Conservation (phyloP, 2,329 filamentous ascomycete genomes). For the Cytospora chrysosperma region DNA sequence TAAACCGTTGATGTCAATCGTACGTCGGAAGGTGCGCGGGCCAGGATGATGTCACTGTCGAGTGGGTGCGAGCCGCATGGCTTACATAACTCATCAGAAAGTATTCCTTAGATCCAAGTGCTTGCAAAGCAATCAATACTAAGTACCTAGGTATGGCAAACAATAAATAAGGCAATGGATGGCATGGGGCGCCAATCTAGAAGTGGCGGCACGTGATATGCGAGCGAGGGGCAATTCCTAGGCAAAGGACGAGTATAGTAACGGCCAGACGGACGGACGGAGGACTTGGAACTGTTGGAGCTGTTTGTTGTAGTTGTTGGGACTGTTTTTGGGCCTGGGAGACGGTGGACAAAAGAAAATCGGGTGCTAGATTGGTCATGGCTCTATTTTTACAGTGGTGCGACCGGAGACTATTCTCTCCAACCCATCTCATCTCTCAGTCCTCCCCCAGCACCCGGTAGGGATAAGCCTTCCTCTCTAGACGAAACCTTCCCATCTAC, state of each 20-base stretch:
- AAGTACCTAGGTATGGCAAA: too few species aligned
- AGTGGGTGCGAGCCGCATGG: not conserved
- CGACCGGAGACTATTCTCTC: slow-evolving; percentile 46
- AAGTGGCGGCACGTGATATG: too few species aligned
- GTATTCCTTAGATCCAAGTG: too few species aligned
- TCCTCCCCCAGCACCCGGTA: slow-evolving; percentile 48
- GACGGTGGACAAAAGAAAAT: slow-evolving; percentile 56
- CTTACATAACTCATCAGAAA: not conserved
- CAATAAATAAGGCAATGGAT: too few species aligned
- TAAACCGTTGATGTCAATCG: slow-evolving; percentile 11
- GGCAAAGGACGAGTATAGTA: too few species aligned
- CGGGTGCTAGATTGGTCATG: slow-evolving; percentile 60
- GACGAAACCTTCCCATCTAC: slow-evolving; percentile 45
- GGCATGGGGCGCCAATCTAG: too few species aligned
- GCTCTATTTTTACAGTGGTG: slow-evolving; percentile 64
- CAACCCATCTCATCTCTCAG: slow-evolving; percentile 44
- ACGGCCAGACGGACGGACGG: not conserved
- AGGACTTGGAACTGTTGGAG: not conserved
- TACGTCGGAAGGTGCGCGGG: not conserved
- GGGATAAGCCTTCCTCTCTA: slow-evolving; percentile 44
- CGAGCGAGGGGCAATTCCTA: too few species aligned
- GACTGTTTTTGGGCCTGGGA: not conserved
- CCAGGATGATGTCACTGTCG: slow-evolving; percentile 15
- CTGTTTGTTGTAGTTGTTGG: not conserved
- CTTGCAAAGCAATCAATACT: too few species aligned